Conservation (phyloP, 768 basidiomycete species). For the Coprinopsis marcescibilis region DNA sequence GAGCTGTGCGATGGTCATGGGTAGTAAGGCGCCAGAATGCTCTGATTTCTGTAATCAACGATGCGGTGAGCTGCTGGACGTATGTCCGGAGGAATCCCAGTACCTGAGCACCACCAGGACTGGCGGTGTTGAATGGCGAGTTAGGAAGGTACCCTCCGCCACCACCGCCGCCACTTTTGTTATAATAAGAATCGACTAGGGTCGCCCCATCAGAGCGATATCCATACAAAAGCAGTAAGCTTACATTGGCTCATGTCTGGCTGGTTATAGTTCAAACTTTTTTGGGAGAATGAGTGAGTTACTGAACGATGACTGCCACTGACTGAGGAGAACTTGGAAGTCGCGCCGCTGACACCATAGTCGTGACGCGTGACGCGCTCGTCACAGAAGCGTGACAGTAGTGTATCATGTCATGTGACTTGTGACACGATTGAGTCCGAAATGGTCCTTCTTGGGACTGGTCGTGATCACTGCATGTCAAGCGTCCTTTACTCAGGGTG, state of each 20-base stretch:
- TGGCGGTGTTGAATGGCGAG: constrained; percentile 2
- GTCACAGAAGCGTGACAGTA: too few relatives aligned
- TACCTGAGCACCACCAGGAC: constrained; percentile 2
- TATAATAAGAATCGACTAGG: constrained; percentile 7
- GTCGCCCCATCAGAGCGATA: not conserved
- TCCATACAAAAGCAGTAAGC: not conserved
- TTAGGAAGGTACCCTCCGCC: constrained; percentile 5
- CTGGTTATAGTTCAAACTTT: too few relatives aligned
- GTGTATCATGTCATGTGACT: too few relatives aligned
- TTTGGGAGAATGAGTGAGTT: not conserved
- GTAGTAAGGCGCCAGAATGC: constrained; percentile 42
- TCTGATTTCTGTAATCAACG: constrained; percentile 26
- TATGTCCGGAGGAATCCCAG: not conserved
- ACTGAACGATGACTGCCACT: not conserved
- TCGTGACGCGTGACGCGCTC: too few relatives aligned
- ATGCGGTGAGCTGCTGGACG: not conserved
- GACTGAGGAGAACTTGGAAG: too few relatives aligned
- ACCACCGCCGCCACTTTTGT: constrained; percentile 1
- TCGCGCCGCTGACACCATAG: too few relatives aligned
- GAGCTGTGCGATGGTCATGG: constrained; percentile 76
- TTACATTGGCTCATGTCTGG: constrained; percentile 10
- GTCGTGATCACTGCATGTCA: too few relatives aligned
- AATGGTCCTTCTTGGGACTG: too few relatives aligned
- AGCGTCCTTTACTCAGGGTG: too few relatives aligned
- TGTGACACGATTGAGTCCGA: too few relatives aligned